A percentile compares a stretch with the other conserved stretches of the same genome.
Conservation (phyloP, 192 early-diverging fungal species). For the Pilobolus umbonatus region DNA sequence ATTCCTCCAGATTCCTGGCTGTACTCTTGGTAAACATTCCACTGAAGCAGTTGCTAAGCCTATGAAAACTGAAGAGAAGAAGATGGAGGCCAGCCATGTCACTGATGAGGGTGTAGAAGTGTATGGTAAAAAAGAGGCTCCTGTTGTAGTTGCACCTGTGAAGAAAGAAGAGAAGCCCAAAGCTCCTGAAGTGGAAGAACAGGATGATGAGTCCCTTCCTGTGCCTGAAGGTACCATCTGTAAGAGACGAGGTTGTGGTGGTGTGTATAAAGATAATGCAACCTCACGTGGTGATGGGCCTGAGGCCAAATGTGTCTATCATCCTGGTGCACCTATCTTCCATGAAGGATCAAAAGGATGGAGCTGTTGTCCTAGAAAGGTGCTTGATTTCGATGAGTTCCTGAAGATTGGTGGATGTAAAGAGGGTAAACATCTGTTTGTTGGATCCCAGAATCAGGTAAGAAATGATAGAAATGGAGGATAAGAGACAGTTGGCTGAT, state of each 20-base stretch:
- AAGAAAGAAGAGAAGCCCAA: slow-evolving; percentile 55
- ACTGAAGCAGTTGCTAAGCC: slow-evolving; percentile 25
- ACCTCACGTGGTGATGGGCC: slow-evolving; percentile 44
- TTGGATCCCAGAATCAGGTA: slow-evolving; percentile 43
- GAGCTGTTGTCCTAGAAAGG: slow-evolving; percentile 92
- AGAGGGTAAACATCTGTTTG: slow-evolving; percentile 88
- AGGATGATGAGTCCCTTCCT: slow-evolving; percentile 70
- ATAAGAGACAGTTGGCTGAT: too few relatives aligned
- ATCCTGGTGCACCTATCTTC: slow-evolving; percentile 88
- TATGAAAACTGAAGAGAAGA: slow-evolving; percentile 23
- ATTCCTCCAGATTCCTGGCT: slow-evolving; percentile 87
- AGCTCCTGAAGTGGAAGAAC: slow-evolving; percentile 33
- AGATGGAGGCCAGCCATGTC: slow-evolving; percentile 23
- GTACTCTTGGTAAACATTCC: slow-evolving; percentile 73
- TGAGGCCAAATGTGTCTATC: slow-evolving; percentile 73
- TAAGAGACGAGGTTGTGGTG: slow-evolving; percentile 77
- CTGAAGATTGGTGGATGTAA: slow-evolving; percentile 92
- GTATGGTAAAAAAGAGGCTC: slow-evolving; percentile 28
- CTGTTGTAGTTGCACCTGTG: slow-evolving; percentile 19
- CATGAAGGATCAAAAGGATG: slow-evolving; percentile 98
- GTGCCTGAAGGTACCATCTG: slow-evolving; percentile 74
- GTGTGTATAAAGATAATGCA: slow-evolving; percentile 57
- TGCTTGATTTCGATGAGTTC: slow-evolving; percentile 98
- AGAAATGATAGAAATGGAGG: background rate
- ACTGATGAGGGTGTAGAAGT: slow-evolving; percentile 34